These are phyloP conservation scores for Russula foetens DNA, from an alignment of 768 basidiomycete species.

Conservation along the genomic window DNA sequence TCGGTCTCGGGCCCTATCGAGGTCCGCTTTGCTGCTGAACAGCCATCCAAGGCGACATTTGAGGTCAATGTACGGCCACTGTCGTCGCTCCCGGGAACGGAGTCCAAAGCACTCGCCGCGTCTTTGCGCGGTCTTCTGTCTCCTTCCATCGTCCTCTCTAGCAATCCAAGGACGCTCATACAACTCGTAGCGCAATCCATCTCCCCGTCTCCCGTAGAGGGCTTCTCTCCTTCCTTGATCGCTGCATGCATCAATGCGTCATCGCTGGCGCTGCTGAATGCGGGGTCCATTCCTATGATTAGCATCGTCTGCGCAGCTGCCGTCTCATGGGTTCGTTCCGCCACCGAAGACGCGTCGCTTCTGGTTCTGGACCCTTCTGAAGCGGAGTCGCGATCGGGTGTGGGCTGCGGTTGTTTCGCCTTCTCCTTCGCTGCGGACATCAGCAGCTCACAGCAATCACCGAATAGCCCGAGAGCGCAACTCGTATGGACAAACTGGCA, in stretches of 20 bases:
- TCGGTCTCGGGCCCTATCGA: conserved; percentile 80
- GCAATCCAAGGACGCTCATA: conserved; percentile 62
- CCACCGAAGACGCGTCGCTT: conserved; percentile 18
- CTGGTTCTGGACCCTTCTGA: conserved; percentile 48
- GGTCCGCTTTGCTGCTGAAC: conserved; percentile 58
- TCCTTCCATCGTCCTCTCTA: conserved; percentile 55
- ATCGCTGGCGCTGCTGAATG: conserved; percentile 58
- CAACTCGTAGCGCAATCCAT: conserved; percentile 73
- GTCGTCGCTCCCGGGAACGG: conserved; percentile 57
- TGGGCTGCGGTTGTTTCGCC: conserved; percentile 57
- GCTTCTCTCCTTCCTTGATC: conserved; percentile 28
- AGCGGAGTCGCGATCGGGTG: conserved; percentile 31
- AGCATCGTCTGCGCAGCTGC: conserved; percentile 68
- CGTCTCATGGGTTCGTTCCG: conserved; percentile 33
- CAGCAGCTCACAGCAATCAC: conserved; percentile 3
- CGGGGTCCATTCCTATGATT: conserved; percentile 64
- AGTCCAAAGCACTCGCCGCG: conserved; percentile 51
- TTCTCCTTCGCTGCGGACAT: conserved; percentile 33
- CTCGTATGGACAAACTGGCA: conserved; percentile 55
- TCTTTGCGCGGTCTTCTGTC: conserved; percentile 49
- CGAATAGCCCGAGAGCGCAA: conserved; percentile 11
- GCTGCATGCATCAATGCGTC: conserved; percentile 67
- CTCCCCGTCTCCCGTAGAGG: conserved; percentile 19
- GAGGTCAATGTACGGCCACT: conserved; percentile 70
- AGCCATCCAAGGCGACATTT: conserved; percentile 63